Percentiles rank a stretch among this genome's conserved stretches.
Conservation (phyloP, 495 filamentous ascomycete genomes). For the Neurospora sp. region DNA sequence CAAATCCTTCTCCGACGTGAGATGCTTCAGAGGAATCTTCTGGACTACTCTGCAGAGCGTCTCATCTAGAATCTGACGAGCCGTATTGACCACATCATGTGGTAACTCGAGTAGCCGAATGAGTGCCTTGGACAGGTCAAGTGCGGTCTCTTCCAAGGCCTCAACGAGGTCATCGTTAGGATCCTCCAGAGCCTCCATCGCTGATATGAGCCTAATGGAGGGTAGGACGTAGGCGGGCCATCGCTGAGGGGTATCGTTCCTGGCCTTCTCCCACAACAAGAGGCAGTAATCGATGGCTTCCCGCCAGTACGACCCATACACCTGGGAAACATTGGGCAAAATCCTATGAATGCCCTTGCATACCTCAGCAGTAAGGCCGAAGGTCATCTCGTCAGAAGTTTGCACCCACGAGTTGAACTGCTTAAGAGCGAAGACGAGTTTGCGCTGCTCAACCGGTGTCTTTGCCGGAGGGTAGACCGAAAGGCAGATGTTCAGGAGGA, state of each 20-base stretch:
- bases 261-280: slow-evolving; percentile 41
- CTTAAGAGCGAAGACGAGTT: slow-evolving; percentile 73
- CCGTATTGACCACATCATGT: slow-evolving; percentile 14
- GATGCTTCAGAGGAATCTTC: slow-evolving; percentile 42
- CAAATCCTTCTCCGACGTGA: slow-evolving; percentile 15
- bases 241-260: slow-evolving; percentile 17
- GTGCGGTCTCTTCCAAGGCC: slow-evolving; percentile 46
- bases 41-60: slow-evolving; percentile 54
- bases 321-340: slow-evolving; percentile 58
- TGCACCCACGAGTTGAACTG: slow-evolving; percentile 63
- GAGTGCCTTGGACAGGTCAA: slow-evolving; percentile 43
- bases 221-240: slow-evolving; percentile 53
- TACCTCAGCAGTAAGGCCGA: slow-evolving; percentile 47
- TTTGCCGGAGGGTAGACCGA: slow-evolving; percentile 33
- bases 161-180: slow-evolving; percentile 83
- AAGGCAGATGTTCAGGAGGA: slow-evolving; percentile 36
- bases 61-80: slow-evolving; percentile 51
- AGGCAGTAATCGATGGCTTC: slow-evolving; percentile 50
- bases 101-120: slow-evolving; percentile 49
- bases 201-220: slow-evolving; percentile 60
- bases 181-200: slow-evolving; percentile 49
- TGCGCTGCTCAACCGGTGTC: slow-evolving; percentile 59
- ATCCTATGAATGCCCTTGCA: slow-evolving; percentile 54
- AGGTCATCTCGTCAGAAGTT: slow-evolving; percentile 33
- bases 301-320: slow-evolving; percentile 84